Base-by-base conservation (phyloP, 495 filamentous ascomycete genomes). In the Trichocladium antarcticum region DNA sequence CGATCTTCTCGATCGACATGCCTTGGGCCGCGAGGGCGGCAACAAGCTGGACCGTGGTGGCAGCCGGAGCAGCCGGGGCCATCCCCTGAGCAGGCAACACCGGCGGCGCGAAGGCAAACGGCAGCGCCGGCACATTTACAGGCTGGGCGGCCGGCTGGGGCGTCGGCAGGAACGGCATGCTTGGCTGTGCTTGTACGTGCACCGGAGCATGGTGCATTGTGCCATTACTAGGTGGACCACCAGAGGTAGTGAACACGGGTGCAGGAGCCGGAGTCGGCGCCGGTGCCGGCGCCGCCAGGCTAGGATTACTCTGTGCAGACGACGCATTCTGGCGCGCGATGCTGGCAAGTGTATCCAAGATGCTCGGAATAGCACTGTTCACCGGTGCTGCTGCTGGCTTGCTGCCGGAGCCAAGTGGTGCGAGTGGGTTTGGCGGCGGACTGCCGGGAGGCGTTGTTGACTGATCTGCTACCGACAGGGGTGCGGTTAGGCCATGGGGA, bases 381-480 rank as follows among this genome's bases (percentile, higher is more conserved):
- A 56, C 42, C 45, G 42, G 45, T 38, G 56, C 52, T 47, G 56
- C 59, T 45, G 60, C 51, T 47, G 41, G 50, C 42, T 53, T 55
- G 51, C 39, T 54, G 22, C 49, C 55, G 22, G 38, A 16, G n/a
- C 57, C 55, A 20, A 62, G 53, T 4, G 53, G 49, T 5, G 56
- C 55, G 28, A 61, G 63, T 15, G 54, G 20, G 37, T 63, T 59
- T 39, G 77, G 74, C 17, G 85, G 84, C 24, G 87, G 87, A 50
- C 80, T 85, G 28, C 87, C 87, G 39, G 79, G 74, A 16, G 87
- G 87, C 41, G 87, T 94, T 22, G 87, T 89, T 16, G 85, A 89
- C 64, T 75, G 72, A 47, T 75, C 68, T 74, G 31, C 11, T 32
- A 73, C 71, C 74, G 68, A 39, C 28, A 41, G 59, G 53, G 61